phyloP scores from a whole-genome alignment of 2,329 filamentous ascomycete genomes.

The Sphaerulina populicola region DNA sequence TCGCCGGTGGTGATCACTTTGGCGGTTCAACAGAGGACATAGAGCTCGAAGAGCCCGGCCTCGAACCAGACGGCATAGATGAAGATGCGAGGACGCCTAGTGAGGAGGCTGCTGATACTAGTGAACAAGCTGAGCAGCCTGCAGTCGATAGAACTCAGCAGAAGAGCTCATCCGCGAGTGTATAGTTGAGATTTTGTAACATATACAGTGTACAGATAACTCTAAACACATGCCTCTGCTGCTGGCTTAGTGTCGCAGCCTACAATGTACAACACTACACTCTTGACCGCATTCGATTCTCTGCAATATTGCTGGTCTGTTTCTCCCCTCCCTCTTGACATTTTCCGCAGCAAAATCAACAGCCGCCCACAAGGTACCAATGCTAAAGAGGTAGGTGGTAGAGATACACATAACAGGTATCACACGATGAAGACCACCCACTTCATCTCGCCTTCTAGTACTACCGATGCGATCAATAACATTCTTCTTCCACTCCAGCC shows the following conservation, averaged over 20 bases:
- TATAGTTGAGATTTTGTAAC: not conserved
- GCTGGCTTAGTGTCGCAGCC: too few species aligned
- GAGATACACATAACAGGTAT: too few species aligned
- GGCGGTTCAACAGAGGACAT: slow-evolving; percentile 23
- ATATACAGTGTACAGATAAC: not conserved
- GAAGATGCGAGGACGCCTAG: not conserved
- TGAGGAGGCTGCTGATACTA: not conserved
- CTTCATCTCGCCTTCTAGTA: too few species aligned
- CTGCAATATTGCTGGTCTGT: too few species aligned
- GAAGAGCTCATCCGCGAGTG: not conserved
- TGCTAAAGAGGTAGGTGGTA: too few species aligned
- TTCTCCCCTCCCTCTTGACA: too few species aligned
- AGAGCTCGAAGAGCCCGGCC: slow-evolving; percentile 19
- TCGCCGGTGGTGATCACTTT: slow-evolving; percentile 26
- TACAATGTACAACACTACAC: not conserved
- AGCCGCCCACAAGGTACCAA: too few species aligned
- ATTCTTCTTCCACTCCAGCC: too few species aligned
- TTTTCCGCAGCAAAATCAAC: too few species aligned
- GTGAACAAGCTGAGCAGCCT: not conserved
- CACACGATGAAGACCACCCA: too few species aligned
- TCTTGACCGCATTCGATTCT: not conserved
- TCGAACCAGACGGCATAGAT: slow-evolving; percentile 9
- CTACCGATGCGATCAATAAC: too few species aligned
- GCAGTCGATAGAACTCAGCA: not conserved
- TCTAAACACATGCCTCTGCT: not conserved